Evolutionary conservation across 78 protist species (phyloP).

Genomic region (Monocercomonoides exilis): DNA sequence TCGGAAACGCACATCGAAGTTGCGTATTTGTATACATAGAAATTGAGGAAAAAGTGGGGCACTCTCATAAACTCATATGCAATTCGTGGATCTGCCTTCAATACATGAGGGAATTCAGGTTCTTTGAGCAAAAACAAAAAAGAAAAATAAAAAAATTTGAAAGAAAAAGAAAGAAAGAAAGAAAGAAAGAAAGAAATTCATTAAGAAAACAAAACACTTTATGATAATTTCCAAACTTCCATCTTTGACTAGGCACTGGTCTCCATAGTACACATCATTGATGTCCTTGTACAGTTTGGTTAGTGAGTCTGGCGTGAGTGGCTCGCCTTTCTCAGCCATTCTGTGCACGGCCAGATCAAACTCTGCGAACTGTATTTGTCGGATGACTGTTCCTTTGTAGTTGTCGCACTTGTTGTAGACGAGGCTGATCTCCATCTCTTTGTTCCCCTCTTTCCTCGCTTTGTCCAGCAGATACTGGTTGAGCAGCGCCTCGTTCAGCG

Average conservation of each 20-base stretch:
- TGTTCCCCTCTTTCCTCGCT: background rate
- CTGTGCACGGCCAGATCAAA: background rate
- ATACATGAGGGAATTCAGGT: background rate
- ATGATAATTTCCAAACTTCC: too few relatives aligned
- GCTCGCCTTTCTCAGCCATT: background rate
- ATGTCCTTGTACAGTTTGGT: background rate
- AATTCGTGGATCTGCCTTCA: background rate
- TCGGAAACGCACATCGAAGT: background rate
- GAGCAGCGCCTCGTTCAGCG: background rate
- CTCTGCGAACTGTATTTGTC: slow-evolving; percentile 1
- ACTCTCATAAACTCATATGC: background rate
- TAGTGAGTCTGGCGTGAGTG: slow-evolving; percentile 4
- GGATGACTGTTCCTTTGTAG: slow-evolving; percentile 10
- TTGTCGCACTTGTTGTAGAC: background rate
- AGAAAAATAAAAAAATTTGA: too few relatives aligned
- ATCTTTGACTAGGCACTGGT: background rate
- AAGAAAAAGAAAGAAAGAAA: too few relatives aligned
- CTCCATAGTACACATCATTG: background rate
- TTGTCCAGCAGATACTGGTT: background rate
- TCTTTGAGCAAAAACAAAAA: too few relatives aligned
- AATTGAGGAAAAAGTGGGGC: slow-evolving; percentile 11
- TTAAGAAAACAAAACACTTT: too few relatives aligned
- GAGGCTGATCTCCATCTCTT: background rate
- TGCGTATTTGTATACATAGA: slow-evolving; percentile 11
- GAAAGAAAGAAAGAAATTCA: too few relatives aligned